phyloP scores from a whole-genome alignment of 345 rosid species.

The Eucalyptus victrix region DNA sequence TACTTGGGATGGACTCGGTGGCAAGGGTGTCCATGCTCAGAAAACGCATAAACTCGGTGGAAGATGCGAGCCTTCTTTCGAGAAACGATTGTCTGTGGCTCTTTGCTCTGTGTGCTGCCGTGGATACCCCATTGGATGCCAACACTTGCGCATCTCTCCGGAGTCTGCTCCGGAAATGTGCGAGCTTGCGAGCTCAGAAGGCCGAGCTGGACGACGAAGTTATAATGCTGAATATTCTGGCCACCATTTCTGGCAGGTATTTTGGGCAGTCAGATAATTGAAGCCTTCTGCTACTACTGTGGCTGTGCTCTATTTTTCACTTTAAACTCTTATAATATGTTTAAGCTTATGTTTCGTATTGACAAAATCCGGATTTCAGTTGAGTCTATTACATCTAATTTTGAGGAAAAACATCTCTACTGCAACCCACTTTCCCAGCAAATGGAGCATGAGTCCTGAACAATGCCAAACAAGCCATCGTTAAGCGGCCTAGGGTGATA shows the following conservation, averaged over 20 bases:
- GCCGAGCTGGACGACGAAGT: constrained; percentile 60
- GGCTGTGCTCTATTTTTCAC: not conserved
- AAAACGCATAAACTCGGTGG: constrained; percentile 42
- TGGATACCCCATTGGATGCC: constrained; percentile 63
- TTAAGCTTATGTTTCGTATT: not conserved
- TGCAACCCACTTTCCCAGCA: not conserved
- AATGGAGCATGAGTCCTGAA: not conserved
- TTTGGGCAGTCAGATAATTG: constrained; percentile 62
- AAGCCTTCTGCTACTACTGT: not conserved
- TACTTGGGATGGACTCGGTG: constrained; percentile 60
- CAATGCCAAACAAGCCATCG: not conserved
- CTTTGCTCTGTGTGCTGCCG: constrained; percentile 63
- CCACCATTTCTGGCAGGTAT: constrained; percentile 60
- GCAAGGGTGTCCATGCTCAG: constrained; percentile 52
- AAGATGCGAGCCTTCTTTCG: constrained; percentile 16
- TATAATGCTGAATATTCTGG: constrained; percentile 63
- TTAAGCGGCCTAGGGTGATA: not conserved
- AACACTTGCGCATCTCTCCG: constrained; percentile 64
- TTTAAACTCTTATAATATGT: not conserved
- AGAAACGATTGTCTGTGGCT: constrained; percentile 57
- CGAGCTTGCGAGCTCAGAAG: constrained; percentile 51
- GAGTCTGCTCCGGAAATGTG: constrained; percentile 64
- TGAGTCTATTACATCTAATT: not conserved
- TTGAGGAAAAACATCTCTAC: not conserved
- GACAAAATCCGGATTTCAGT: not conserved